Evolutionary conservation across 371 early-diverging fungal genomes (phyloP), one percentile per base, ranked within the genome.

Genomic region (Mortierella sp.): DNA sequence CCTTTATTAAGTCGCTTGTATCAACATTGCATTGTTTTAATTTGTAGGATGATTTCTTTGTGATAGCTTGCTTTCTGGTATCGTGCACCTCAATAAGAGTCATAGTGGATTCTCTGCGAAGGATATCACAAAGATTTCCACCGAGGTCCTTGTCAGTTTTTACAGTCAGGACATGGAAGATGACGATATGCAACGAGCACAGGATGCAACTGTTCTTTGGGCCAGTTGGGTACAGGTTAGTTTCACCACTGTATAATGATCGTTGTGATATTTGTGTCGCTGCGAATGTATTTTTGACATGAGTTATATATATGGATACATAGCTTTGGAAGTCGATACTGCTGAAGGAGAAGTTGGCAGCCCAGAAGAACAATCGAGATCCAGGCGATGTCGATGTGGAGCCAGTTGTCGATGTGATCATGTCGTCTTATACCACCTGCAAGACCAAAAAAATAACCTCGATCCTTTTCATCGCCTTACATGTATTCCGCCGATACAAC

Each of bases 111-210:
- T 72, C 31, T 65, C 78, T 0, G 28, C 48, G 73, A 16, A 55
- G 21, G 78, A 78, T 44, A 78, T 73, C 2, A 45, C n/a, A 26
- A 73, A 58, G 65, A 78, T 78, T 0, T 34, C 65, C 7, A 48
- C 52, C 9, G 73, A 78, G 24, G 72, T 73, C 0, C 65, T 78
- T n/a, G n/a, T 16, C 21, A 73, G 48, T 72, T 78, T 78, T 63
- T 78, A 72, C 78, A 78, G 63, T 73, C 55, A 73, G 38, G 73
- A 78, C 5, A 78, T 63, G 78, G 58, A 73, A 68, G 73, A 78
- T 26, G 52, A 55, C 19, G 73, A 78, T 73, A 78, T 72, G 58
- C 24, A 73, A 54, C 38, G 78, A 19, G 63, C 73, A 0, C 14
- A 73, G 52, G 73, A 78, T 63, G 78, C 77, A 1, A n/a, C 60